These are phyloP conservation scores for Penicillium sp. DNA, from an alignment of 2,329 filamentous ascomycete genomes.

Conservation along the genomic window DNA sequence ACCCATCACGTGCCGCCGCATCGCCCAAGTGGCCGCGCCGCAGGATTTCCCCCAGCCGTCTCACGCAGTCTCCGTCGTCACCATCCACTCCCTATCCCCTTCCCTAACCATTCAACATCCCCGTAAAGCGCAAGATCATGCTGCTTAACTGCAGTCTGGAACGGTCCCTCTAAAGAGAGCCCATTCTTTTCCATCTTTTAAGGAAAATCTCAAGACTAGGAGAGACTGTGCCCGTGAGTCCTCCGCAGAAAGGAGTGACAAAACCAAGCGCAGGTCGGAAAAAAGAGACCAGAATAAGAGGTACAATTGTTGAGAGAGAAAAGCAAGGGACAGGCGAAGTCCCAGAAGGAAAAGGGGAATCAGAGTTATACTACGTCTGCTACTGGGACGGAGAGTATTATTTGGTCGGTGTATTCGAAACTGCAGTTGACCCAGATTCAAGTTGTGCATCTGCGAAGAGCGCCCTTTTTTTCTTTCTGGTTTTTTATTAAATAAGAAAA, in stretches of 20 bases:
- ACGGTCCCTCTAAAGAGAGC: conserved; percentile 44
- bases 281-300: conserved; percentile 15
- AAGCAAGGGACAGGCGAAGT: conserved; percentile 18
- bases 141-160: conserved; percentile 37
- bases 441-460: conserved; percentile 22
- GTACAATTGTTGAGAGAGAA: conserved; percentile 13
- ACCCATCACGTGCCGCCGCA: conserved; percentile 28
- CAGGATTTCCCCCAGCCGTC: conserved; percentile 19
- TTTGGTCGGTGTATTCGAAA: conserved; percentile 31
- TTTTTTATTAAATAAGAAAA: conserved; percentile 18
- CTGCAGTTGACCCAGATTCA: conserved; percentile 21
- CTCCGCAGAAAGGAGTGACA: conserved; percentile 17
- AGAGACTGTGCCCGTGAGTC: conserved; percentile 26
- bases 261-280: conserved; percentile 10
- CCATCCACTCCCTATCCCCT: conserved; percentile 25
- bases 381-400: conserved; percentile 25
- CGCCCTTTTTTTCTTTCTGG: conserved; percentile 17
- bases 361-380: conserved; percentile 28
- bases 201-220: conserved; percentile 32
- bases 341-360: conserved; percentile 14
- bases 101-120: conserved; percentile 28
- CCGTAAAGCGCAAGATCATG: conserved; percentile 49
- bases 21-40: conserved; percentile 26
- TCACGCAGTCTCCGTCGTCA: conserved; percentile 24
- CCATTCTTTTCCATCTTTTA: conserved; percentile 33